Conservation (phyloP, 106 monocot genomes). For the Amphibolis antarctica region DNA sequence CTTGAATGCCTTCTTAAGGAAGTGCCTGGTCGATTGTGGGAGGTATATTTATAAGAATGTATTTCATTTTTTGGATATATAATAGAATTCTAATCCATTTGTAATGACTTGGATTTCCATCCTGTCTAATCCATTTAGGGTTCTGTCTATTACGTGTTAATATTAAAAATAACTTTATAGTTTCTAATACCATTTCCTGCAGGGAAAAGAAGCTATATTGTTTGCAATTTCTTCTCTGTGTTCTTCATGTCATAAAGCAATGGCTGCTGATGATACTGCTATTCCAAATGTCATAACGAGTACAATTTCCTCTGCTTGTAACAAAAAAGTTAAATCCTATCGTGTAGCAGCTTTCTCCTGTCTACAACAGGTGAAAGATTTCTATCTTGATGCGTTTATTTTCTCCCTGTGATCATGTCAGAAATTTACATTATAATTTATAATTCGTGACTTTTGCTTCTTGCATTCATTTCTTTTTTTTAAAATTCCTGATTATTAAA, state of each 20-base stretch:
- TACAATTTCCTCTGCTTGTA: constrained; percentile 64
- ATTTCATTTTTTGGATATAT: background rate
- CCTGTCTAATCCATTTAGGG: no score
- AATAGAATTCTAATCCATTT: no score
- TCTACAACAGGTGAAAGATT: constrained; percentile 46
- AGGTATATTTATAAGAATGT: constrained; percentile 38
- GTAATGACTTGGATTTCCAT: no score
- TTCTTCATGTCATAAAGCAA: constrained; percentile 63
- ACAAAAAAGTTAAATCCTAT: constrained; percentile 65
- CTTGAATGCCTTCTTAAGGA: constrained; percentile 76
- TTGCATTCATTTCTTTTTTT: no score
- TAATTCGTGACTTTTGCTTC: no score
- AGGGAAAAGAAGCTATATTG: constrained; percentile 88
- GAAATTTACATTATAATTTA: no score
- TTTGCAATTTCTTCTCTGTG: constrained; percentile 57
- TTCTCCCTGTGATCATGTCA: background rate
- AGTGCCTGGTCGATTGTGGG: constrained; percentile 86
- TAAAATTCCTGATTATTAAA: no score
- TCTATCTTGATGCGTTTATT: background rate
- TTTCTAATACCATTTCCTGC: constrained; percentile 4
- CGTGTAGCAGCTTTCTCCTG: constrained; percentile 84
- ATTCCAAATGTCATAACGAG: constrained; percentile 33
- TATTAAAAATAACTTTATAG: background rate
- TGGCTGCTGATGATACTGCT: constrained; percentile 40
- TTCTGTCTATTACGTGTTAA: background rate